Evolutionary conservation across 192 early-diverging fungal genomes (phyloP).

Genomic region (Podila minutissima): DNA sequence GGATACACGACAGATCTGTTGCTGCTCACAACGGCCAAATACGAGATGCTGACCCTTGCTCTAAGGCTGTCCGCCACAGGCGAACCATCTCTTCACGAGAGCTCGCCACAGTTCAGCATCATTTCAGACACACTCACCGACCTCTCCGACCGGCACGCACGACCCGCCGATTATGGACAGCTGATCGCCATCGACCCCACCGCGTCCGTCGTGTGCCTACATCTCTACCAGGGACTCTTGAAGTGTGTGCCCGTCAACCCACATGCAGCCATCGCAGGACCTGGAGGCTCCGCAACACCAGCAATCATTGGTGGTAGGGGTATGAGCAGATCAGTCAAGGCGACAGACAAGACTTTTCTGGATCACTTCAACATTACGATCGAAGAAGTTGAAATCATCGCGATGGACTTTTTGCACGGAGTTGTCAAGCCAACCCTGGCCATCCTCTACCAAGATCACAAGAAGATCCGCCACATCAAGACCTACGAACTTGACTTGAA

Average conservation of each 20-base stretch:
- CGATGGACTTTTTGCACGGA: conserved; percentile 59
- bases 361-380: conserved; percentile 37
- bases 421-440: conserved; percentile 52
- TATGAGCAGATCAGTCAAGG: conserved; percentile 2
- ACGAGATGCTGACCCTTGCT: conserved; percentile 76
- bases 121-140: conserved; percentile 75
- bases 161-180: conserved; percentile 61
- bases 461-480: conserved; percentile 61
- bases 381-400: conserved; percentile 63
- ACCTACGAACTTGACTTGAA: conserved; percentile 65
- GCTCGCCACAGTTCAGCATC: conserved; percentile 43
- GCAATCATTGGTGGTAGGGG: conserved; percentile 1
- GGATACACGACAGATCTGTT: conserved; percentile 66
- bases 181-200: conserved; percentile 68
- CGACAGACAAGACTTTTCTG: conserved; percentile 8
- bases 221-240: conserved; percentile 75
- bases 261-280: not conserved
- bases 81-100: not conserved
- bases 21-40: conserved; percentile 72
- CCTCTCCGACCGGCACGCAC: conserved; percentile 64
- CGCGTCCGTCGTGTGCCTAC: conserved; percentile 61
- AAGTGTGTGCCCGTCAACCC: conserved; percentile 69
- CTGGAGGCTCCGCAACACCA: not conserved
- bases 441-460: conserved; percentile 68
- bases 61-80: conserved; percentile 60